Evolutionary conservation across 768 basidiomycete species (phyloP).

Genomic region (Solioccasus polychromus): DNA sequence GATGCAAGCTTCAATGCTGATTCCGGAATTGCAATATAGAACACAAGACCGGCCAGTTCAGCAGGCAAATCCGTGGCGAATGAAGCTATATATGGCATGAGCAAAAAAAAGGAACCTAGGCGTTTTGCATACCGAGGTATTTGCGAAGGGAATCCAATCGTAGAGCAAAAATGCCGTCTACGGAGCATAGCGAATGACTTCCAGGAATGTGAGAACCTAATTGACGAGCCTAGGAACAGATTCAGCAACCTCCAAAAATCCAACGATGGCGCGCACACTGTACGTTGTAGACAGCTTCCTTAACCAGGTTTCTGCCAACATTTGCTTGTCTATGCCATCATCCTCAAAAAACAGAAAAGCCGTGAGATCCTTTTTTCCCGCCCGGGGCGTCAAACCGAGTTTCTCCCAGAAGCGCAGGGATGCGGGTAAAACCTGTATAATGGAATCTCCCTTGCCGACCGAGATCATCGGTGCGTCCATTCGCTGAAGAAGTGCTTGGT

Average conservation of each 20-base stretch:
- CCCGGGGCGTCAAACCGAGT: constrained; percentile 66
- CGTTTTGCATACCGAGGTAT: constrained; percentile 45
- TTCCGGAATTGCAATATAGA: constrained; percentile 68
- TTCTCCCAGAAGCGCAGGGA: constrained; percentile 86
- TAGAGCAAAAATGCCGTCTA: constrained; percentile 59
- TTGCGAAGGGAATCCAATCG: constrained; percentile 73
- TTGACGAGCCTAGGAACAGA: constrained; percentile 48
- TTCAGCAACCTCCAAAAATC: constrained; percentile 11
- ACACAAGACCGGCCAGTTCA: constrained; percentile 44
- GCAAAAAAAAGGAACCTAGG: neutral
- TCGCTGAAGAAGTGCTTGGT: constrained; percentile 21
- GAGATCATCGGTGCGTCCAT: constrained; percentile 59
- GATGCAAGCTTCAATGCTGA: constrained; percentile 62
- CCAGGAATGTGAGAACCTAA: constrained; percentile 59
- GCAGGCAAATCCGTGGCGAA: constrained; percentile 46
- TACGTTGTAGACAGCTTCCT: constrained; percentile 50
- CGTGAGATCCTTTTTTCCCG: constrained; percentile 68
- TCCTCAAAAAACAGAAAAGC: constrained; percentile 72
- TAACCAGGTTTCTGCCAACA: constrained; percentile 60
- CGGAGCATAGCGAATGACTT: constrained; percentile 40
- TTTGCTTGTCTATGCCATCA: constrained; percentile 44
- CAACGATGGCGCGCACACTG: constrained; percentile 42
- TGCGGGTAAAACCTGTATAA: constrained; percentile 67
- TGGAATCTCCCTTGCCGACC: constrained; percentile 62
- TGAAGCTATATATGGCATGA: constrained; percentile 36